A percentile compares a stretch with the other conserved stretches of the same genome.
phyloP scores from a whole-genome alignment of 768 basidiomycete species.

The Lyophyllum decastes region DNA sequence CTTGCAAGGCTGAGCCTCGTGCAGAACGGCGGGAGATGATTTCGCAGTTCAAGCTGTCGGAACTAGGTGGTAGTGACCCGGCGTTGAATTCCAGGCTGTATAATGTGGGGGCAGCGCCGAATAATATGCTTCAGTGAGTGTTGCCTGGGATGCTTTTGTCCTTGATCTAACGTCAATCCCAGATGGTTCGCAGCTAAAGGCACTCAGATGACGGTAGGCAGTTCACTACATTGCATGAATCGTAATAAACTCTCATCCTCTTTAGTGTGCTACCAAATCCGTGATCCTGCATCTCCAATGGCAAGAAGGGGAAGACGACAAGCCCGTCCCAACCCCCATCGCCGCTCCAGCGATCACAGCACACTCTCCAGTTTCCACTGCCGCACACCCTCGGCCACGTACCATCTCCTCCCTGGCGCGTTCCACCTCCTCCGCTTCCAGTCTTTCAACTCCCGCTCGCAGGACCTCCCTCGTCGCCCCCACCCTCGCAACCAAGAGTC shows the following conservation, averaged over 20 bases:
- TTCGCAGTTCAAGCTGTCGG: conserved; percentile 85
- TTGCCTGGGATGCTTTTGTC: not conserved
- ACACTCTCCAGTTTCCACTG: conserved; percentile 20
- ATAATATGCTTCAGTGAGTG: conserved; percentile 84
- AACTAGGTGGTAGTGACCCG: conserved; percentile 71
- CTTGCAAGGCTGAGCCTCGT: not conserved
- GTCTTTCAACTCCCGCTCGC: conserved; percentile 38
- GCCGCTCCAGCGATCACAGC: conserved; percentile 13
- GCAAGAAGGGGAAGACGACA: conserved; percentile 61
- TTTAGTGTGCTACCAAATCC: conserved; percentile 85
- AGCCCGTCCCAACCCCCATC: conserved; percentile 19
- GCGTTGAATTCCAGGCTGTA: conserved; percentile 65
- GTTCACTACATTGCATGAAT: not conserved
- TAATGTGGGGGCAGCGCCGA: conserved; percentile 78
- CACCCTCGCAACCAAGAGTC: conserved; percentile 29
- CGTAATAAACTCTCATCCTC: not conserved
- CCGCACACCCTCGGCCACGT: conserved; percentile 38
- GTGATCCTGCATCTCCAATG: conserved; percentile 85
- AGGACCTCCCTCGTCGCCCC: conserved; percentile 37
- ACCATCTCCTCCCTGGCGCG: conserved; percentile 54
- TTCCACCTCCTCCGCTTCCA: conserved; percentile 47
- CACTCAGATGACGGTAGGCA: conserved; percentile 80
- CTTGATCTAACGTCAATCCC: not conserved
- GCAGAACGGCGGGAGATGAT: conserved; percentile 80
- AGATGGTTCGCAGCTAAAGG: conserved; percentile 93